Evolutionary conservation across 139 green algal species (phyloP), one percentile per base, ranked within the genome.

Genomic region (Closterium sp.): DNA sequence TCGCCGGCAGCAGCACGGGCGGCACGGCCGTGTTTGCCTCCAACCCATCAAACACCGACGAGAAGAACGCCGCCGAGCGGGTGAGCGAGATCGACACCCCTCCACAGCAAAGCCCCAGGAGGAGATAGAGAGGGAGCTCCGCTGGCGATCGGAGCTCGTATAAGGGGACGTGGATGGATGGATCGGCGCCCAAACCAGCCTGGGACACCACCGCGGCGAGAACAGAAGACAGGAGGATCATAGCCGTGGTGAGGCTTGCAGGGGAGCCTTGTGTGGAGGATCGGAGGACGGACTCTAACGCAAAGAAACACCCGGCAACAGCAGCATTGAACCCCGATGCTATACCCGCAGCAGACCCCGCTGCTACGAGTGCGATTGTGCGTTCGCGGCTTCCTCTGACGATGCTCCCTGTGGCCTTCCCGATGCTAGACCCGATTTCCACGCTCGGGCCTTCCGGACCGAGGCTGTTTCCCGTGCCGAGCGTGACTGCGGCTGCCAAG

Each of bases 371-470:
- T 1, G 95, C 87, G 13, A 95, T 86, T 92, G 97, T 96, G 87
- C 96, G 94, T 85, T 97, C 94, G 0, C 93, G 93, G 42, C 95
- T 91, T 28, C 62, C 91, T 31, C 85, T 17, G 85, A 97, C 94
- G 62, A 96, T 93, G 13, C 92, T 94, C 0, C 94, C 94, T 22
- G 98, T 62, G 10, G 95, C 95, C 0, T 94, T 93, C 2, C 97
- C 97, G 22, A 96, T 95, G 90, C 96, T 96, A 85, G 95, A 95
- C 2, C 98, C 98, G 31, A 99, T 97, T 92, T 99, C 98, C n/a
- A 99, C 98, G 84, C 90, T 96, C 85, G 98, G 98, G 0, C 97
- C 98, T 93, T 99, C 98, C 0, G 98, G 98, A 0, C 98, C 98
- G 62, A 99, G 94, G 1, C 96, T 97, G 29, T 96, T 96, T 4